These are phyloP conservation scores for Sphaerostilbella broomeana DNA, from an alignment of 2,329 filamentous ascomycete genomes.

Conservation along the genomic window DNA sequence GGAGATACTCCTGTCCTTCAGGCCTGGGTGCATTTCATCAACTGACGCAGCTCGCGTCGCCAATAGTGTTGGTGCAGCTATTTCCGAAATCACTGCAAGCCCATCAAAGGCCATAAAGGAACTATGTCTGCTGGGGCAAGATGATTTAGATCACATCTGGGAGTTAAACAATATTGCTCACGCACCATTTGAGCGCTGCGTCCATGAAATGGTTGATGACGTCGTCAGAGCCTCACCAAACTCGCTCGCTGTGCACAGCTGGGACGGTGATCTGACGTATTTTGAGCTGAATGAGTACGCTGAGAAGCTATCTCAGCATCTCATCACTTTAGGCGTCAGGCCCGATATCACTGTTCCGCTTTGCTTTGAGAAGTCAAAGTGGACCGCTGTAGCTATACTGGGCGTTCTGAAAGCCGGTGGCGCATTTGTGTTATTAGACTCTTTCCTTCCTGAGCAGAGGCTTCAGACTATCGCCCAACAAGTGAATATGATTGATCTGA, in stretches of 20 bases:
- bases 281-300: constrained; percentile 18
- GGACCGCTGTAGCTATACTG: constrained; percentile 18
- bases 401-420: constrained; percentile 23
- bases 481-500: background rate
- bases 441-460: background rate
- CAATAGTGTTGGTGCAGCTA: background rate
- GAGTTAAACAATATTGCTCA: constrained; percentile 16
- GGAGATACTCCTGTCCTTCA: background rate
- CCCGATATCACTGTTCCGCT: constrained; percentile 25
- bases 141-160: constrained; percentile 7
- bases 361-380: constrained; percentile 21
- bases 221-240: too few species aligned
- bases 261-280: constrained; percentile 2
- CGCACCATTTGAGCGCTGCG: background rate
- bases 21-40: background rate
- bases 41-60: background rate
- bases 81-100: background rate
- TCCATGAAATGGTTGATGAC: constrained; percentile 5
- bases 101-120: background rate
- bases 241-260: too few species aligned
- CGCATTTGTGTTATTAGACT: constrained; percentile 19
- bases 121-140: background rate
- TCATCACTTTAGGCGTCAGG: constrained; percentile 17
- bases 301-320: constrained; percentile 28
- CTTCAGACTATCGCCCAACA: background rate